Percentiles rank a stretch among this genome's conserved stretches.
Conservation (phyloP, 768 basidiomycete genomes). For the Kwoniella newhampshirensis region DNA sequence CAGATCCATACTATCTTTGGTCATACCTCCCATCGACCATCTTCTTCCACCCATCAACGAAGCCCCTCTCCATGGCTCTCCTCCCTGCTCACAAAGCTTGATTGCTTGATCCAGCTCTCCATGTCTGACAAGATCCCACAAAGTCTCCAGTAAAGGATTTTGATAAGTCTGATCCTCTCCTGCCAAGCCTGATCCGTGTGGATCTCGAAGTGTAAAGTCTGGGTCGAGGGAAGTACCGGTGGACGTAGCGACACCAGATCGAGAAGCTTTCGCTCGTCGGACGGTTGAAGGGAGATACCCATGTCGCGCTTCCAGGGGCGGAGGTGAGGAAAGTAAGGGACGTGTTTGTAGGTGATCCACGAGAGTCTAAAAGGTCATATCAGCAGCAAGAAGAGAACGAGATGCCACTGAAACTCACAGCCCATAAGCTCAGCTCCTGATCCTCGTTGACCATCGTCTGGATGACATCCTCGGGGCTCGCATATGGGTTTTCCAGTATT, state of each 20-base stretch:
- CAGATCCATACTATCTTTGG: conserved; percentile 17
- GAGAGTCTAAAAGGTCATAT: conserved; percentile 24
- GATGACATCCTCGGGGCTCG: conserved; percentile 39
- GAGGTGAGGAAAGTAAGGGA: conserved; percentile 31
- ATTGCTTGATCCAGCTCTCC: conserved; percentile 83
- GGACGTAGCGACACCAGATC: conserved; percentile 3
- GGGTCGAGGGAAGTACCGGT: conserved; percentile 38
- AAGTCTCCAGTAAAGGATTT: conserved; percentile 68
- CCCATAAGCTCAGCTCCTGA: conserved; percentile 37
- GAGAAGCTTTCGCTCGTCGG: conserved; percentile 27
- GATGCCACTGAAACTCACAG: no score
- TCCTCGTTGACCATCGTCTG: conserved; percentile 43
- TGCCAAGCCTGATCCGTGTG: conserved; percentile 41
- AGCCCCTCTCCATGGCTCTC: conserved; percentile 90
- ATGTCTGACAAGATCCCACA: conserved; percentile 79
- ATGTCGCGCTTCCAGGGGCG: conserved; percentile 46
- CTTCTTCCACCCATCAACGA: conserved; percentile 78
- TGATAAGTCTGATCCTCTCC: conserved; percentile 68
- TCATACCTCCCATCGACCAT: conserved; percentile 54
- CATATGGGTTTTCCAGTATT: conserved; percentile 36
- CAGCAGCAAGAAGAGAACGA: no score
- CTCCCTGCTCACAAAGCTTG: conserved; percentile 73
- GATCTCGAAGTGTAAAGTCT: conserved; percentile 44
- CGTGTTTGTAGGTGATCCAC: conserved; percentile 46
- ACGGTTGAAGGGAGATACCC: conserved; percentile 47